These are phyloP conservation scores for Tremella yokohamensis DNA, from an alignment of 768 basidiomycete species.

Conservation along the genomic window DNA sequence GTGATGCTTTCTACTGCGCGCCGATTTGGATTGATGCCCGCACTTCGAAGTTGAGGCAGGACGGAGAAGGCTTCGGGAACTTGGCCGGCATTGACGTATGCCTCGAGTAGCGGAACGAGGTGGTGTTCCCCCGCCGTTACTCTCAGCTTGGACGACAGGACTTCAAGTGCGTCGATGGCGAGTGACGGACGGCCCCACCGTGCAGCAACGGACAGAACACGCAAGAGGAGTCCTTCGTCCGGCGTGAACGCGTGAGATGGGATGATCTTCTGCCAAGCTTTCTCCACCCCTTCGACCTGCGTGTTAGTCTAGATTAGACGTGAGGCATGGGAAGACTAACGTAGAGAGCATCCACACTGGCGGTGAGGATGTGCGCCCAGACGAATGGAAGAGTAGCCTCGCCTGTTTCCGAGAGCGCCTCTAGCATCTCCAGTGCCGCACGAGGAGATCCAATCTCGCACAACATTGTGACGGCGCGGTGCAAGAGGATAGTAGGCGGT, in stretches of 20 bases:
- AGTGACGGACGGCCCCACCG: slow-evolving; percentile 69
- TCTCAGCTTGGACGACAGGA: slow-evolving; percentile 56
- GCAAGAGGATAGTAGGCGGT: not conserved
- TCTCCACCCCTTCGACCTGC: slow-evolving; percentile 66
- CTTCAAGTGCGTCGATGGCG: slow-evolving; percentile 63
- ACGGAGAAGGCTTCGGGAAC: slow-evolving; percentile 64
- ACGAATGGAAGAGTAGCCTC: not conserved
- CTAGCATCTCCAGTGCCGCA: not conserved
- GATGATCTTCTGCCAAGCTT: slow-evolving; percentile 64
- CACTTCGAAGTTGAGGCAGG: slow-evolving; percentile 60
- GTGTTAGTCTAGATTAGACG: not conserved
- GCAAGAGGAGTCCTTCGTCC: slow-evolving; percentile 69
- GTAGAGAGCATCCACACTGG: slow-evolving; percentile 64
- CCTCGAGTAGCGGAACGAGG: slow-evolving; percentile 71
- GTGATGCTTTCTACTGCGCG: slow-evolving; percentile 61
- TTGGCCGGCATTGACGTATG: slow-evolving; percentile 61
- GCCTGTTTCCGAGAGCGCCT: not conserved
- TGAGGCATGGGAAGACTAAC: slow-evolving; percentile 55
- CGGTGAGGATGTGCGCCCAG: slow-evolving; percentile 67
- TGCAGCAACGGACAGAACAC: slow-evolving; percentile 69
- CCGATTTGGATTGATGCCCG: slow-evolving; percentile 56
- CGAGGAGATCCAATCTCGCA: not conserved
- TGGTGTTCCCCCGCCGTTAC: slow-evolving; percentile 66
- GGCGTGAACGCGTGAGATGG: slow-evolving; percentile 59
- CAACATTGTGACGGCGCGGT: not conserved